Conservation (phyloP, 164 flowering plant genomes). For the Dillenia suffruticosa region DNA sequence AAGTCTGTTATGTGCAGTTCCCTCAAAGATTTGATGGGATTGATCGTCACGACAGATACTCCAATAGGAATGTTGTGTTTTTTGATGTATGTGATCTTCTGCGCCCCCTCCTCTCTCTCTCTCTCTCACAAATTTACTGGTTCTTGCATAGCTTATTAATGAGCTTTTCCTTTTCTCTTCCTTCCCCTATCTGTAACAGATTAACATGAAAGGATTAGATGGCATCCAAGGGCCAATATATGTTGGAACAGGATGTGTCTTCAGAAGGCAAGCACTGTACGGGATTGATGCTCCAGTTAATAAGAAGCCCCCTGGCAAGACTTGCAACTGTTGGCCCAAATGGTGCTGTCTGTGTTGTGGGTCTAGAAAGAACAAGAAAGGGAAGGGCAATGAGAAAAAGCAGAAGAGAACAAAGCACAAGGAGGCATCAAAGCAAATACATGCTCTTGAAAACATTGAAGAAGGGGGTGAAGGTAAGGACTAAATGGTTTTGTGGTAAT, state of each 20-base stretch:
- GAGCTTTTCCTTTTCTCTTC: background rate
- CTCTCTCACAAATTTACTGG: background rate
- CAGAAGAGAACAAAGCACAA: constrained; percentile 38
- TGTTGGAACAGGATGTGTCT: constrained; percentile 65
- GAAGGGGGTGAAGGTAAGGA: constrained; percentile 44
- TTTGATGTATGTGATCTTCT: constrained; percentile 38
- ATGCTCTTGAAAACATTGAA: constrained; percentile 51
- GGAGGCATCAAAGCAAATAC: constrained; percentile 47
- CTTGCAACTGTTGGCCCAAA: constrained; percentile 27
- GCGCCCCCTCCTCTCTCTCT: background rate
- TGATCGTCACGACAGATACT: constrained; percentile 59
- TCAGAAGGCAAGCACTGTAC: constrained; percentile 55
- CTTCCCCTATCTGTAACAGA: constrained; percentile 23
- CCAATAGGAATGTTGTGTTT: constrained; percentile 69
- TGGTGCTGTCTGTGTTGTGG: constrained; percentile 38
- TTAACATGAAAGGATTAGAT: constrained; percentile 60
- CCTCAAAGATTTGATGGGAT: constrained; percentile 74
- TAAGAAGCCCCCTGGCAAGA: constrained; percentile 25
- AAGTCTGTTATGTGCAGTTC: constrained; percentile 57
- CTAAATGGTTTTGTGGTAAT: background rate
- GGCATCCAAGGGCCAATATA: constrained; percentile 62
- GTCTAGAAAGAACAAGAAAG: constrained; percentile 33
- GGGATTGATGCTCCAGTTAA: constrained; percentile 50
- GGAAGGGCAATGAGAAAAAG: constrained; percentile 20
- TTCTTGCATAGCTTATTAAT: background rate